Evolutionary conservation across 208 protist genomes (phyloP).

Genomic region (Trichomonas vaginalis): DNA sequence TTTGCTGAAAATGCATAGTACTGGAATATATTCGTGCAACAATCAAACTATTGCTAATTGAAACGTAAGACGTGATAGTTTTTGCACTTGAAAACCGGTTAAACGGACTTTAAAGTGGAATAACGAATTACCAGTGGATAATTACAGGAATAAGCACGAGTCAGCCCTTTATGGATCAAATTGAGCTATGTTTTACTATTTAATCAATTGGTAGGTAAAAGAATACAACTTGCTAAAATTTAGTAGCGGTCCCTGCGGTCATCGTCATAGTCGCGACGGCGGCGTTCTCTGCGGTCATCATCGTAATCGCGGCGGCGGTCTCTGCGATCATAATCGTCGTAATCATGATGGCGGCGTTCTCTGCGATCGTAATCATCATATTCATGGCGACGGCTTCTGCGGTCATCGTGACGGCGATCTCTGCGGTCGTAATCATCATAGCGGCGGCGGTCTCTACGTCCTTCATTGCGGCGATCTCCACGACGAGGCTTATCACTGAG

Average conservation of each 20-base stretch:
- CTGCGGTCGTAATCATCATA: background rate
- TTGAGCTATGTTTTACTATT: background rate
- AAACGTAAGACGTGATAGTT: no score
- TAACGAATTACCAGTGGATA: no score
- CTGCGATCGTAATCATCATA: background rate
- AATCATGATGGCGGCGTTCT: background rate
- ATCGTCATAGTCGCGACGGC: background rate
- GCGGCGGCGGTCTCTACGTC: background rate
- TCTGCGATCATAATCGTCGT: background rate
- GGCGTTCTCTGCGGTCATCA: background rate
- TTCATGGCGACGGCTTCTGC: background rate
- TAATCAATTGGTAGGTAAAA: background rate
- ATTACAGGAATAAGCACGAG: no score
- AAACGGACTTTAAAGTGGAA: no score
- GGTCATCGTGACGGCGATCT: background rate
- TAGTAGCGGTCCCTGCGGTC: background rate
- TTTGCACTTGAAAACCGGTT: no score
- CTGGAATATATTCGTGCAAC: no score
- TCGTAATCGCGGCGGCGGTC: background rate
- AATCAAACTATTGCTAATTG: no score
- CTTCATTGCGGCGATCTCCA: background rate
- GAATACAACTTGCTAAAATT: background rate
- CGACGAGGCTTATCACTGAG: no score
- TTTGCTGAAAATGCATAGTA: no score
- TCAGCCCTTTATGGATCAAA: background rate